Evolutionary conservation across 2,329 filamentous ascomycete species (phyloP).

Genomic region (Fusarium transvaalense): DNA sequence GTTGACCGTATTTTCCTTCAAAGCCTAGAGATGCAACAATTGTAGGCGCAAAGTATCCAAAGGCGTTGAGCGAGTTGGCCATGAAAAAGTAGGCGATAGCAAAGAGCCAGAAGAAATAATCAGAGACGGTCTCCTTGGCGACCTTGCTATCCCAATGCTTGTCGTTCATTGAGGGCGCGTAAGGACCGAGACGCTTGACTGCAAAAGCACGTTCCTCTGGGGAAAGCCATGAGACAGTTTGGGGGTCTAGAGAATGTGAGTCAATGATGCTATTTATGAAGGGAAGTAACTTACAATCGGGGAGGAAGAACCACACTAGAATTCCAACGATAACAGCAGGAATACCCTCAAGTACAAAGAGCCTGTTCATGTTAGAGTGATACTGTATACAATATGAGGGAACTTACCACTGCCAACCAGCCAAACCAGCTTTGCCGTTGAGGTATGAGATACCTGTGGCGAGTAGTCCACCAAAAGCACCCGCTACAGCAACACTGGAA

Average conservation of each 20-base stretch:
- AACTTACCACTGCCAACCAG: slow-evolving; percentile 63
- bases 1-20: slow-evolving; percentile 50
- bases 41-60: slow-evolving; percentile 54
- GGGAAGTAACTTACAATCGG: slow-evolving; percentile 44
- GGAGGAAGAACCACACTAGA: slow-evolving; percentile 50
- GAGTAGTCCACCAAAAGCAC: slow-evolving; percentile 71
- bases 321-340: slow-evolving; percentile 50
- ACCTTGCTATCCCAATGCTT: slow-evolving; percentile 52
- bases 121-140: slow-evolving; percentile 51
- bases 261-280: background rate
- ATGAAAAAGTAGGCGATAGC: slow-evolving; percentile 51
- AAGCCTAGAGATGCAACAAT: slow-evolving; percentile 55
- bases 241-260: slow-evolving; percentile 41
- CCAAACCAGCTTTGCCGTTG: slow-evolving; percentile 60
- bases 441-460: slow-evolving; percentile 64
- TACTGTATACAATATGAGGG: fast-evolving
- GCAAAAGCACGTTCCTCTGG: slow-evolving; percentile 52
- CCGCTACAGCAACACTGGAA: slow-evolving; percentile 67
- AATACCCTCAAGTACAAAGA: slow-evolving; percentile 68
- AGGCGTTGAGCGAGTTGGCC: slow-evolving; percentile 53
- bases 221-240: slow-evolving; percentile 52
- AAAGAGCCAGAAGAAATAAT: slow-evolving; percentile 54
- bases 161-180: slow-evolving; percentile 52
- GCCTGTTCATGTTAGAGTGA: slow-evolving; percentile 55
- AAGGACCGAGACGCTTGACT: slow-evolving; percentile 53